Evolutionary conservation across 805 yeast species (phyloP).

Genomic region (Blastobotrys americana): DNA sequence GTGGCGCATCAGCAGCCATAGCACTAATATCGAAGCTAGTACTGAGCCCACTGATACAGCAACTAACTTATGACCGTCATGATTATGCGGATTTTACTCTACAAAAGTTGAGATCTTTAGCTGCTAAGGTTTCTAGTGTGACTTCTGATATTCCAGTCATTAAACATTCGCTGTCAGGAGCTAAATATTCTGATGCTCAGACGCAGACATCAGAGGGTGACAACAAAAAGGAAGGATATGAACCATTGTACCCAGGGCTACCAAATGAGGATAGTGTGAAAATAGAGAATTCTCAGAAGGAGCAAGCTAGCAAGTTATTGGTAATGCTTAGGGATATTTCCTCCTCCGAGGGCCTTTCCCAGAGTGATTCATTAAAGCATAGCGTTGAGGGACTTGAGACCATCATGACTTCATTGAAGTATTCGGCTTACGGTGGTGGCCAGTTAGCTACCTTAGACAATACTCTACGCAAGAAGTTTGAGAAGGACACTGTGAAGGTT

Average conservation of each 20-base stretch:
- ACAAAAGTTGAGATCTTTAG: conserved; percentile 20
- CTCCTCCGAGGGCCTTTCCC: conserved; percentile 1
- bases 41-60: conserved; percentile 28
- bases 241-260: neutral
- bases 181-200: conserved; percentile 21
- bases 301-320: conserved; percentile 1
- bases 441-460: conserved; percentile 1
- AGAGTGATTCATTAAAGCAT: conserved; percentile 9
- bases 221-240: conserved; percentile 1
- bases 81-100: conserved; percentile 25
- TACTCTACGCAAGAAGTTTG: neutral
- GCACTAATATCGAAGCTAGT: conserved; percentile 28
- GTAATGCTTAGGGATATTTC: conserved; percentile 5
- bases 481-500: neutral
- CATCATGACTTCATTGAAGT: conserved; percentile 5
- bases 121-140: conserved; percentile 16
- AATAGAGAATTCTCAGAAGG: conserved; percentile 5
- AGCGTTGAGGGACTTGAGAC: conserved; percentile 10
- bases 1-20: conserved; percentile 26
- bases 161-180: conserved; percentile 9
- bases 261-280: neutral
- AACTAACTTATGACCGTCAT: conserved; percentile 29
- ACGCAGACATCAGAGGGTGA: conserved; percentile 22
- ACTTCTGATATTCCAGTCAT: conserved; percentile 21
- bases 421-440: neutral